Evolutionary conservation across 257 asterid genomes (phyloP).

Genomic region (Solanum habrochaites): DNA sequence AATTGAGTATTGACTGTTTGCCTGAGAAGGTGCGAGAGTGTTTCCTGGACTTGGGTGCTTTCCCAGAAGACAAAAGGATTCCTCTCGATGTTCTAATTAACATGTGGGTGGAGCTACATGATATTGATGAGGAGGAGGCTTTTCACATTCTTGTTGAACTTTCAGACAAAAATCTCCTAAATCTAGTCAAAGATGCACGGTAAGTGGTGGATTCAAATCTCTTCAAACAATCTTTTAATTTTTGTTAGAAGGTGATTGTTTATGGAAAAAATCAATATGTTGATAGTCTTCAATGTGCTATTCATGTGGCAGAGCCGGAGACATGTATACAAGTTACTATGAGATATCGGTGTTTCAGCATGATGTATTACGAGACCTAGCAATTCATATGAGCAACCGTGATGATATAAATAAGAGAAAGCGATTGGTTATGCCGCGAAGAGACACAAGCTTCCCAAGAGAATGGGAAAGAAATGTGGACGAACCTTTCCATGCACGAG

Average conservation of each 20-base stretch:
- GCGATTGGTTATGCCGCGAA: constrained; percentile 73
- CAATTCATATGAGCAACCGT: constrained; percentile 48
- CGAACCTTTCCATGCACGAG: constrained; percentile 63
- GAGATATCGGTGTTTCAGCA: constrained; percentile 86
- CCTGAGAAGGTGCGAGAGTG: constrained; percentile 66
- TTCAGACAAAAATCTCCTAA: constrained; percentile 73
- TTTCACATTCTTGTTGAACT: constrained; percentile 75
- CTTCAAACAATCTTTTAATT: background rate
- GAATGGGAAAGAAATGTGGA: constrained; percentile 81
- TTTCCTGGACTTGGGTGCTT: constrained; percentile 77
- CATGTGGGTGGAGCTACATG: constrained; percentile 92
- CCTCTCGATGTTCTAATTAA: constrained; percentile 81
- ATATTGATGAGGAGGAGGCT: constrained; percentile 73
- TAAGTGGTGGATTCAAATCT: constrained; percentile 1
- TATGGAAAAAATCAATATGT: background rate
- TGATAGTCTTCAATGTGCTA: background rate
- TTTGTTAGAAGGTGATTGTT: background rate
- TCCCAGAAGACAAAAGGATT: constrained; percentile 81
- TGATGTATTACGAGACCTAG: constrained; percentile 82
- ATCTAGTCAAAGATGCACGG: constrained; percentile 79
- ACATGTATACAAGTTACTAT: constrained; percentile 71
- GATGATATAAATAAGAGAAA: constrained; percentile 44
- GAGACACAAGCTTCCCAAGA: constrained; percentile 59
- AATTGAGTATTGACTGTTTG: constrained; percentile 62
- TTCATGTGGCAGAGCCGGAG: constrained; percentile 54